Evolutionary conservation across 805 yeast genomes (phyloP).

Genomic region (Ogataea salicorniae): DNA sequence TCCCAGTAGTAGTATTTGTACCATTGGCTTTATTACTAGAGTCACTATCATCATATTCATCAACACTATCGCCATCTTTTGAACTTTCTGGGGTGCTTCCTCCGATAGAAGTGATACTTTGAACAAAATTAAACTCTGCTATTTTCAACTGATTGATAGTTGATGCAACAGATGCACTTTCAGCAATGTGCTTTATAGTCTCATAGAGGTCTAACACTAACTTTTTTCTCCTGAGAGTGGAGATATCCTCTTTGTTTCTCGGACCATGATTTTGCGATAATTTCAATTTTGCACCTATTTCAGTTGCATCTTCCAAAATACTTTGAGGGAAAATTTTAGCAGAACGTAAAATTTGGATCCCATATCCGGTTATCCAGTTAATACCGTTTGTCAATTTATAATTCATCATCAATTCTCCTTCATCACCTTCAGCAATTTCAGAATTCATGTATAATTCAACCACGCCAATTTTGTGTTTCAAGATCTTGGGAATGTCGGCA

Average conservation of each 20-base stretch:
- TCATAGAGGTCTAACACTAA: constrained; percentile 15
- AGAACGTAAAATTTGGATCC: constrained; percentile 31
- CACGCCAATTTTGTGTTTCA: constrained; percentile 32
- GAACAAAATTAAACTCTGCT: not conserved
- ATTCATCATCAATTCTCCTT: constrained; percentile 25
- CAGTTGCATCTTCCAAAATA: constrained; percentile 26
- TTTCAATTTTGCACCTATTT: constrained; percentile 19
- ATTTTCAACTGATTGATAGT: not conserved
- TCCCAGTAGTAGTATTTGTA: too few species aligned
- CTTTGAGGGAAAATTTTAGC: constrained; percentile 19
- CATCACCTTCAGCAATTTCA: constrained; percentile 4
- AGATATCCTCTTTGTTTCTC: not conserved
- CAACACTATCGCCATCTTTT: not conserved
- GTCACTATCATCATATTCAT: not conserved
- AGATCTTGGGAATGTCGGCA: constrained; percentile 33
- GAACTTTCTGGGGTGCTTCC: not conserved
- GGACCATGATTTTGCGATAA: not conserved
- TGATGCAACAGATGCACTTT: too few species aligned
- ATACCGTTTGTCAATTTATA: constrained; percentile 25
- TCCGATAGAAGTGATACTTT: not conserved
- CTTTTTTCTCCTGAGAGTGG: constrained; percentile 2
- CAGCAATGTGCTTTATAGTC: constrained; percentile 2
- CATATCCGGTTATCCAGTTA: constrained; percentile 19
- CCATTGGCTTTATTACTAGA: not conserved
- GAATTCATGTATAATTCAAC: constrained; percentile 34